Percentiles rank a stretch among this genome's conserved stretches.
These are phyloP conservation scores for Mycena epipterygia DNA, from an alignment of 768 basidiomycete species.

Conservation along the genomic window DNA sequence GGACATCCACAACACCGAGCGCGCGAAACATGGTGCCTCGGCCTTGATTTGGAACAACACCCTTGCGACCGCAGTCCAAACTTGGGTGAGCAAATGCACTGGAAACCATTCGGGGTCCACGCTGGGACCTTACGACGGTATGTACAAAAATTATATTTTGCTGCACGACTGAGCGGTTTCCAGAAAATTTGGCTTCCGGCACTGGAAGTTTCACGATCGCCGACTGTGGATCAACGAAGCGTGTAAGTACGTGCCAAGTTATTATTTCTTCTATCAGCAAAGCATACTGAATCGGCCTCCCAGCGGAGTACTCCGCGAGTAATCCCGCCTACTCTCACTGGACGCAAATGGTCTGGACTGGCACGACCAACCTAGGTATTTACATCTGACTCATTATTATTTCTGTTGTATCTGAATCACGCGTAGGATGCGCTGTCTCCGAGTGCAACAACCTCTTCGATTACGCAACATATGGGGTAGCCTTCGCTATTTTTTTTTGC, in stretches of 20 bases:
- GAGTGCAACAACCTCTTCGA: background rate
- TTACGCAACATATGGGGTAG: background rate
- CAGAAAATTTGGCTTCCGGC: constrained; percentile 82
- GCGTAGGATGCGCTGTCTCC: background rate
- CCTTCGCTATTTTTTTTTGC: background rate
- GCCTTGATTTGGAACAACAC: constrained; percentile 59
- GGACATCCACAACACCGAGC: constrained; percentile 56
- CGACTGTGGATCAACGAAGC: constrained; percentile 75
- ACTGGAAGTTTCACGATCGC: constrained; percentile 66
- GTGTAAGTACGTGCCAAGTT: constrained; percentile 64
- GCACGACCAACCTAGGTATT: background rate
- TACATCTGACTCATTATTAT: background rate
- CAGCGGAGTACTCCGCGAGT: background rate
- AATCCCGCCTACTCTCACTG: background rate
- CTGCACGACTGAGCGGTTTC: background rate
- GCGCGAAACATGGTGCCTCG: constrained; percentile 59
- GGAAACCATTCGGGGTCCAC: constrained; percentile 62
- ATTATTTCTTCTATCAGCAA: background rate
- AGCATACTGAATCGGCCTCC: background rate
- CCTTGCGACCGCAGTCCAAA: constrained; percentile 56
- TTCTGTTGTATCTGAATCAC: background rate
- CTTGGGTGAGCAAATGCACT: constrained; percentile 60
- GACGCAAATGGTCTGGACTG: background rate
- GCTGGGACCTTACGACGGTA: constrained; percentile 58
- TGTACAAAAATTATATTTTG: background rate